Percentiles rank a stretch among this genome's conserved stretches.
phyloP scores from a whole-genome alignment of 2,329 filamentous ascomycete genomes.

The Botrytis galanthina region DNA sequence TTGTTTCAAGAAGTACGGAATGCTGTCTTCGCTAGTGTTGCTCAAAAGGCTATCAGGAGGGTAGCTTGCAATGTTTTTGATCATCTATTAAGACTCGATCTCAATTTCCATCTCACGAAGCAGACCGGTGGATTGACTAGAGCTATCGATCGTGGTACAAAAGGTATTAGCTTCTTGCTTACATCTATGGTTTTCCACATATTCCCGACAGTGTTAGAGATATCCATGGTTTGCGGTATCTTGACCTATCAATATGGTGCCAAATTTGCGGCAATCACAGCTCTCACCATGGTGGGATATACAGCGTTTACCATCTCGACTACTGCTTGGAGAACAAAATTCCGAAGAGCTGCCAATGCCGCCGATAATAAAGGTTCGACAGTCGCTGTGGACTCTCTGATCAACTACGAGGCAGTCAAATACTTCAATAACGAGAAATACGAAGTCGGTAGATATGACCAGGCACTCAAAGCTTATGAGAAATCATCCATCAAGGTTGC shows the following conservation, averaged over 20 bases:
- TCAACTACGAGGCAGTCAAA: constrained; percentile 99
- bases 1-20: constrained; percentile 93
- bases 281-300: constrained; percentile 87
- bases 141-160: constrained; percentile 94
- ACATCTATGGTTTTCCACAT: constrained; percentile 99
- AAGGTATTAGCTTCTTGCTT: constrained; percentile 94
- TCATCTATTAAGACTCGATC: constrained; percentile 81
- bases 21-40: constrained; percentile 93
- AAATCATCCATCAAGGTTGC: constrained; percentile 95
- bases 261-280: constrained; percentile 88
- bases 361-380: constrained; percentile 95
- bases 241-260: constrained; percentile 93
- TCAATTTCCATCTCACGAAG: constrained; percentile 89
- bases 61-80: constrained; percentile 92
- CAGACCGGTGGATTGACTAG: constrained; percentile 93
- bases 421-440: constrained; percentile 99
- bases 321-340: constrained; percentile 95
- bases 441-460: constrained; percentile 87
- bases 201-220: constrained; percentile 88
- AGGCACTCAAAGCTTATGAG: constrained; percentile 81
- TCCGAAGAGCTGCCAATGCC: constrained; percentile 89
- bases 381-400: constrained; percentile 91
- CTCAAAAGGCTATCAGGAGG: constrained; percentile 89
- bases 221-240: constrained; percentile 92
- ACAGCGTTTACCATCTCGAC: constrained; percentile 96